phyloP scores from a whole-genome alignment of 805 yeast genomes.

The Nakazawaea anatomiae region DNA sequence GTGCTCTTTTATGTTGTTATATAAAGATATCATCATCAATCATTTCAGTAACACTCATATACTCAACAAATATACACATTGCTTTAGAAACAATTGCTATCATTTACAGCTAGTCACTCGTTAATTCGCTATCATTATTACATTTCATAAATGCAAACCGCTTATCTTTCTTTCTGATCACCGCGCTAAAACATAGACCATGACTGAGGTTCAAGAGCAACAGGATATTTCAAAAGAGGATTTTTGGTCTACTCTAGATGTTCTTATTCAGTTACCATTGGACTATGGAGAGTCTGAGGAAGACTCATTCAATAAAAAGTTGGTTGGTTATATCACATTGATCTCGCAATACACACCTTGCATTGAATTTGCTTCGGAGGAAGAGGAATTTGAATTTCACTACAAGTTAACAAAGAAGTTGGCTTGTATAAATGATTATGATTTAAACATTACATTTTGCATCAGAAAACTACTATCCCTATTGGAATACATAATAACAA shows the following conservation, averaged over 20 bases:
- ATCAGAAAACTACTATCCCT: constrained; percentile 43
- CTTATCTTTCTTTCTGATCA: too few relatives aligned
- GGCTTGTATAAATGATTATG: constrained; percentile 23
- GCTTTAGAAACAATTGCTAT: too few relatives aligned
- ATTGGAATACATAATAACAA: constrained; percentile 24
- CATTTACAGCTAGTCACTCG: too few relatives aligned
- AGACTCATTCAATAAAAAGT: constrained; percentile 26
- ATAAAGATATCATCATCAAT: too few relatives aligned
- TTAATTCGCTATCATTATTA: too few relatives aligned
- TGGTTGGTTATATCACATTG: constrained; percentile 27
- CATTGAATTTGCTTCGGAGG: constrained; percentile 19
- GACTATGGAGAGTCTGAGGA: constrained; percentile 15
- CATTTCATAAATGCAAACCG: neutral
- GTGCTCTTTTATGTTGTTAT: too few relatives aligned
- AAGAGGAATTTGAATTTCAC: constrained; percentile 20
- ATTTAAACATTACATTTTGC: constrained; percentile 35
- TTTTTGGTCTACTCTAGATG: constrained; percentile 27
- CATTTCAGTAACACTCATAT: too few relatives aligned
- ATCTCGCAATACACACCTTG: constrained; percentile 13
- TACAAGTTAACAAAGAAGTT: constrained; percentile 20
- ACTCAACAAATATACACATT: neutral
- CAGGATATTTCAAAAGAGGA: constrained; percentile 19
- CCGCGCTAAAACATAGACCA: neutral
- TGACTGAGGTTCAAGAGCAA: neutral
- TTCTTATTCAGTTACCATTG: constrained; percentile 19